These are phyloP conservation scores for Hanseniaspora guilliermondii DNA, from an alignment of 805 yeast species.

Conservation along the genomic window DNA sequence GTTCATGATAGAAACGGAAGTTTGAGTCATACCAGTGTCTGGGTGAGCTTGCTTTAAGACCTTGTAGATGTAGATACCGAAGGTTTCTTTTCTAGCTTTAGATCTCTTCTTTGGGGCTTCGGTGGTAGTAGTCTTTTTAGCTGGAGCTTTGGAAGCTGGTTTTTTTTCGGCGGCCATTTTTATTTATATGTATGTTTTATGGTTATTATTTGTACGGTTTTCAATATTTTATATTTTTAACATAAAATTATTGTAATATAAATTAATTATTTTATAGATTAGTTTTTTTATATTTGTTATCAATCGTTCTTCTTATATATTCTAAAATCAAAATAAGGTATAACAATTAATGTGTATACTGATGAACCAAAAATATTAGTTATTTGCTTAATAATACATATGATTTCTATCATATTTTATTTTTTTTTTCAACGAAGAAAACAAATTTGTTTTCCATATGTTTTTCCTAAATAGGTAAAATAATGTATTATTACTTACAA, in stretches of 20 bases:
- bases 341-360: background rate
- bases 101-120: conserved; percentile 80
- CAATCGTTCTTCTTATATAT: background rate
- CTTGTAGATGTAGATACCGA: conserved; percentile 96
- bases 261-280: background rate
- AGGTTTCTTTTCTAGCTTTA: conserved; percentile 94
- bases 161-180: conserved; percentile 85
- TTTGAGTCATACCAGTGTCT: conserved; percentile 98
- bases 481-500: background rate
- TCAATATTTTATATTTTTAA: conserved; percentile 22
- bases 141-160: conserved; percentile 92
- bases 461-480: conserved; percentile 4
- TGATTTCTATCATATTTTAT: background rate
- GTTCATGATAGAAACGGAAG: conserved; percentile 98
- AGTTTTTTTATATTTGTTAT: background rate
- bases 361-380: no score
- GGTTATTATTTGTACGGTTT: conserved; percentile 24
- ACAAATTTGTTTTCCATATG: background rate
- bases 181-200: conserved; percentile 14
- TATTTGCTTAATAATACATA: no score
- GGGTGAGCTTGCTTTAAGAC: conserved; percentile 98
- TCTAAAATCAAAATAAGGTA: background rate
- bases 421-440: background rate
- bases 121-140: conserved; percentile 82
- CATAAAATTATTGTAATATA: no score